phyloP scores from a whole-genome alignment of 441 rosid genomes.

The Theobroma grandiflorum region DNA sequence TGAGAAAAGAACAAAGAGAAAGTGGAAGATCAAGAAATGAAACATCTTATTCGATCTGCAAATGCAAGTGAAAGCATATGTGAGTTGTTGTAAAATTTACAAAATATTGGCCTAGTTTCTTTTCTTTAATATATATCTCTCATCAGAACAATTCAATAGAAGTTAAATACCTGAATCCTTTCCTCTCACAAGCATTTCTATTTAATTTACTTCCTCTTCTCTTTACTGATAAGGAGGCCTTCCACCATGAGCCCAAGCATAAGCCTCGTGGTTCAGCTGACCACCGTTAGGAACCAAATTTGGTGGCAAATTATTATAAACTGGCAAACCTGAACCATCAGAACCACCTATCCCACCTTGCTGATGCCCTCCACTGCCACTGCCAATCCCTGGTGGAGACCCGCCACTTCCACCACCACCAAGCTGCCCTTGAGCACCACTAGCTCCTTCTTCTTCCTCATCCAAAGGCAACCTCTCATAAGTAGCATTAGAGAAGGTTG shows the following conservation, averaged over 20 bases:
- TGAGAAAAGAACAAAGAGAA: neutral
- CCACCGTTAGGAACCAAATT: constrained; percentile 68
- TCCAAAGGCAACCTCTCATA: constrained; percentile 72
- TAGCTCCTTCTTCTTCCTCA: constrained; percentile 53
- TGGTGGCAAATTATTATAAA: constrained; percentile 59
- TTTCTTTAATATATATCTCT: neutral
- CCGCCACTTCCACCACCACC: constrained; percentile 42
- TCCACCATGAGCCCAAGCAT: constrained; percentile 61
- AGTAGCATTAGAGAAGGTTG: constrained; percentile 65
- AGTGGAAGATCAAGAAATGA: constrained; percentile 4
- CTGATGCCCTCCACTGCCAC: constrained; percentile 34
- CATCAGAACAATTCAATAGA: neutral
- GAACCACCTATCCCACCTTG: constrained; percentile 38
- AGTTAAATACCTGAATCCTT: neutral
- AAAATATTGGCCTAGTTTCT: neutral
- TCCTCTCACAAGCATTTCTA: neutral
- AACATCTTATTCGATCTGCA: constrained; percentile 7
- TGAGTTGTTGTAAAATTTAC: constrained; percentile 7
- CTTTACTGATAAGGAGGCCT: constrained; percentile 52
- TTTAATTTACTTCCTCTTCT: neutral
- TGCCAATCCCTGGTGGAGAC: constrained; percentile 46
- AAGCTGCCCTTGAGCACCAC: constrained; percentile 35
- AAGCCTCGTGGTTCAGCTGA: constrained; percentile 64
- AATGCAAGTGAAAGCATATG: constrained; percentile 19
- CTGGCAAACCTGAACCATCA: constrained; percentile 47